Conservation (phyloP, 805 yeast species). For the Kluyveromyces dobzhanskii region DNA sequence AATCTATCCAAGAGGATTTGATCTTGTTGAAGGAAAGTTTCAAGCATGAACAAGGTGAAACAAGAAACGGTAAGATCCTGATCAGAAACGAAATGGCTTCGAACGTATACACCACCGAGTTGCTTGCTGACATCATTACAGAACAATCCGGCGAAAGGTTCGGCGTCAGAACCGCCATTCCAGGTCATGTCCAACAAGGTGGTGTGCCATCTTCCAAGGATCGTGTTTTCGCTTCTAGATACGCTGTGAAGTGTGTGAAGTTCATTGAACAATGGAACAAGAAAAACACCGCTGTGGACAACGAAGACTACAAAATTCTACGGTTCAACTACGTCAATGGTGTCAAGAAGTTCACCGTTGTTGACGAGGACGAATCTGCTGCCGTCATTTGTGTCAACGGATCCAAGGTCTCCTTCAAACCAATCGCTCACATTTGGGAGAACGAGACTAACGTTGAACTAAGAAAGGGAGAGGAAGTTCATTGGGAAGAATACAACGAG, state of each 20-base stretch:
- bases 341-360: slow-evolving; percentile 37
- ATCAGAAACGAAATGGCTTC: slow-evolving; percentile 82
- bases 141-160: slow-evolving; percentile 70
- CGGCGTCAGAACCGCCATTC: slow-evolving; percentile 90
- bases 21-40: slow-evolving; percentile 59
- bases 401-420: slow-evolving; percentile 49
- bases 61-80: slow-evolving; percentile 77
- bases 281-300: slow-evolving; percentile 28
- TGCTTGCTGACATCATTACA: slow-evolving; percentile 75
- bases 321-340: slow-evolving; percentile 47
- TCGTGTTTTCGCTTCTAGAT: slow-evolving; percentile 80
- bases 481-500: slow-evolving; percentile 55
- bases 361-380: slow-evolving; percentile 36
- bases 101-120: slow-evolving; percentile 68
- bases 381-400: slow-evolving; percentile 70
- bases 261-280: slow-evolving; percentile 64
- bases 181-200: slow-evolving; percentile 98
- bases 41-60: slow-evolving; percentile 65
- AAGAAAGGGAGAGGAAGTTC: slow-evolving; percentile 61
- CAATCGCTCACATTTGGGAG: slow-evolving; percentile 48
- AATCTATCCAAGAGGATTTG: slow-evolving; percentile 69
- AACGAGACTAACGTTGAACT: slow-evolving; percentile 49
- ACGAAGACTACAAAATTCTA: slow-evolving; percentile 37
- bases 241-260: slow-evolving; percentile 82
- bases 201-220: slow-evolving; percentile 92